Percentiles rank a stretch among this genome's conserved stretches.
phyloP scores from a whole-genome alignment of 1,139 yeast genomes.

The Debaryomyces subglobosus region DNA sequence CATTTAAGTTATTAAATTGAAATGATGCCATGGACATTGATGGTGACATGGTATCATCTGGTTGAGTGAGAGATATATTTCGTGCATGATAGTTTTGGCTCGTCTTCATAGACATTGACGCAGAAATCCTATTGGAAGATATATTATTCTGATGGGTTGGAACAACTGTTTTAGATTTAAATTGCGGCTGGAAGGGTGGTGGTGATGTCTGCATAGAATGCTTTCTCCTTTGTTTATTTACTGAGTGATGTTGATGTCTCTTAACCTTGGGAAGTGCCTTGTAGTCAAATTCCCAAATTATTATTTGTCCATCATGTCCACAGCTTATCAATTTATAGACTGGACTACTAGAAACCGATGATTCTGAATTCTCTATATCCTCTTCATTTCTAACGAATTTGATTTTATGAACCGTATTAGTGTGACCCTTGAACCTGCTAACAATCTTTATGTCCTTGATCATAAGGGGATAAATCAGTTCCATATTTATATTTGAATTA shows the following conservation, averaged over 20 bases:
- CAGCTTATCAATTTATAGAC: constrained; percentile 64
- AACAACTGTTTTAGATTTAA: background rate
- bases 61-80: constrained; percentile 14
- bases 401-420: constrained; percentile 62
- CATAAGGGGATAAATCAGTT: constrained; percentile 34
- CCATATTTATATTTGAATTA: constrained; percentile 2
- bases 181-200: constrained; percentile 8
- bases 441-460: constrained; percentile 47
- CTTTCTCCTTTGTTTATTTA: constrained; percentile 7
- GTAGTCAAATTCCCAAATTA: constrained; percentile 77
- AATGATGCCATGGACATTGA: constrained; percentile 7
- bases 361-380: constrained; percentile 17
- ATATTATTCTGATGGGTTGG: constrained; percentile 15
- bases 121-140: constrained; percentile 12
- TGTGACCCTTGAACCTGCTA: constrained; percentile 64
- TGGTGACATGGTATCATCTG: constrained; percentile 15
- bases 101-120: constrained; percentile 4
- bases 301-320: constrained; percentile 70
- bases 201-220: constrained; percentile 15
- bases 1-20: constrained; percentile 7
- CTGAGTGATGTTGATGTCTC: constrained; percentile 11
- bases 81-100: constrained; percentile 11
- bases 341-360: constrained; percentile 23
- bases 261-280: constrained; percentile 57
- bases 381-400: constrained; percentile 28